Percentiles rank a stretch among this genome's conserved stretches.
Evolutionary conservation across 805 yeast species (phyloP).

Genomic region (Wickerhamomyces alni): DNA sequence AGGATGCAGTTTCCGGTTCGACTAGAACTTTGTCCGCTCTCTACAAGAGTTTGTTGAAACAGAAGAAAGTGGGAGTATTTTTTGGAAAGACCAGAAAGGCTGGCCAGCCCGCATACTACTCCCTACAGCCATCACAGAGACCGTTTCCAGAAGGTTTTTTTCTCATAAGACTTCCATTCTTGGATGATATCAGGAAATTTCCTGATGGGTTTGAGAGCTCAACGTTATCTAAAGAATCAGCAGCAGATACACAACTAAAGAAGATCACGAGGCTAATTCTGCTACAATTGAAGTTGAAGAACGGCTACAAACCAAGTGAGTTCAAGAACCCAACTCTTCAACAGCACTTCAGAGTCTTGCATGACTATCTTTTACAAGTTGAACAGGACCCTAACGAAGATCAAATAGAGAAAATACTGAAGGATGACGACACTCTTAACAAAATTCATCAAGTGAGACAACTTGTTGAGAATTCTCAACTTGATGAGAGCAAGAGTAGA

Average conservation of each 20-base stretch:
- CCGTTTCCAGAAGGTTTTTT: slow-evolving; percentile 68
- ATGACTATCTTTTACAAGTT: slow-evolving; percentile 59
- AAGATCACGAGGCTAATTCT: slow-evolving; percentile 20
- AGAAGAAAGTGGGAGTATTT: slow-evolving; percentile 54
- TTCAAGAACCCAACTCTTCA: slow-evolving; percentile 62
- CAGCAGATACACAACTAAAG: slow-evolving; percentile 6
- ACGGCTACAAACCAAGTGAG: slow-evolving; percentile 50
- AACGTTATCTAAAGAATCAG: slow-evolving; percentile 4
- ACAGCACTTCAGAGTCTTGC: slow-evolving; percentile 59
- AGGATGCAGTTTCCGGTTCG: slow-evolving; percentile 55
- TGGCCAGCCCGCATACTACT: slow-evolving; percentile 50
- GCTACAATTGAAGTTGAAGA: slow-evolving; percentile 35
- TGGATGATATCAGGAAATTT: slow-evolving; percentile 64
- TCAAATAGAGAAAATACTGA: slow-evolving; percentile 9
- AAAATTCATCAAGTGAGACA: slow-evolving; percentile 24
- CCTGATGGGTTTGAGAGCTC: slow-evolving; percentile 37
- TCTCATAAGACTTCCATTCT: slow-evolving; percentile 61
- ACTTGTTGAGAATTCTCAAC: slow-evolving; percentile 22
- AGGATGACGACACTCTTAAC: slow-evolving; percentile 30
- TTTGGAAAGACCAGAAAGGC: slow-evolving; percentile 61
- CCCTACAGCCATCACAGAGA: slow-evolving; percentile 48
- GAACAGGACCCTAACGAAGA: slow-evolving; percentile 22
- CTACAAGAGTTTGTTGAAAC: slow-evolving; percentile 49
- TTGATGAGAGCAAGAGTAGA: slow-evolving; percentile 16
- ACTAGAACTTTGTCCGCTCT: slow-evolving; percentile 60